Conservation (phyloP, 1,284 basidiomycete species). For the Melanopsichium pennsylvanicum region DNA sequence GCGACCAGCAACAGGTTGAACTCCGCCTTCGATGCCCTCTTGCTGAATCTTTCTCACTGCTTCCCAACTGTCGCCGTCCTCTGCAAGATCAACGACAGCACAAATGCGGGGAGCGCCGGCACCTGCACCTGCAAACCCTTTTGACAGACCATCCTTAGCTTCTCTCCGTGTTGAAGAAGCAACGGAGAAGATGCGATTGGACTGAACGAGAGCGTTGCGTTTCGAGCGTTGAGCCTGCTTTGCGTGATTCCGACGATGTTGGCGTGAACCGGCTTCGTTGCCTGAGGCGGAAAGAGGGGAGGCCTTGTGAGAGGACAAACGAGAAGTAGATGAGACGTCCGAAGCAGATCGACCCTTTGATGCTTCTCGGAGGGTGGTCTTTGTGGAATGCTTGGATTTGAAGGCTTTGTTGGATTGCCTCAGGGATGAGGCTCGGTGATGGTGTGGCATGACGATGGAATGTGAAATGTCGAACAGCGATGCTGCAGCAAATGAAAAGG, state of each 20-base stretch:
- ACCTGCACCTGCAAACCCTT: constrained; percentile 68
- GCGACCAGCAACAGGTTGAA: constrained; percentile 46
- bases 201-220: constrained; percentile 56
- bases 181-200: constrained; percentile 53
- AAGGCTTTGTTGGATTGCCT: constrained; percentile 63
- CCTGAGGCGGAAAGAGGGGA: constrained; percentile 49
- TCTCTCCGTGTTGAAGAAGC: constrained; percentile 18
- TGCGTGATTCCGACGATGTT: constrained; percentile 58
- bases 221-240: constrained; percentile 58
- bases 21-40: constrained; percentile 72
- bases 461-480: not conserved
- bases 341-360: constrained; percentile 50
- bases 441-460: constrained; percentile 40
- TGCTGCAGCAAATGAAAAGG: too few species aligned
- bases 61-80: constrained; percentile 72
- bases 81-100: constrained; percentile 78
- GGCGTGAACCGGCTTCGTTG: constrained; percentile 50
- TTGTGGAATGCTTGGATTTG: constrained; percentile 63
- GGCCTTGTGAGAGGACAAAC: constrained; percentile 44
- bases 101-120: constrained; percentile 83
- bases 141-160: constrained; percentile 60
- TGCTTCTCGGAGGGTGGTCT: constrained; percentile 52
- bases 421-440: constrained; percentile 54
- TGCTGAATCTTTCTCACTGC: constrained; percentile 74
- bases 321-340: constrained; percentile 26